Percentiles rank a stretch among this genome's conserved stretches.
Evolutionary conservation across 305 asterid genomes (phyloP).

Genomic region (Fraxinus greggii): DNA sequence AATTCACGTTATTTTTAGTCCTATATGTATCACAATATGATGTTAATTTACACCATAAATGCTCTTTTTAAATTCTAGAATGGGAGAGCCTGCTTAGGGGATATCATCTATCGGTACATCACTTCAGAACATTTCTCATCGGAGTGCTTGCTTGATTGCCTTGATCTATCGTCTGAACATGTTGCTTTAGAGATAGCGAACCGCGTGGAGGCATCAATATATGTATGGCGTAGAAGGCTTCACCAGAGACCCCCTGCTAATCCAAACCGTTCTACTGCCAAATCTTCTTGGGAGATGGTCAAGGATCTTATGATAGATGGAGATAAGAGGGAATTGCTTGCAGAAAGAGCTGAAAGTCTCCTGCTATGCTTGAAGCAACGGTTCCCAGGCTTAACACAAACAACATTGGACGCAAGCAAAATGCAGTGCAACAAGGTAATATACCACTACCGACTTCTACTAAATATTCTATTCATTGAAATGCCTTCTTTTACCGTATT

Average conservation of each 20-base stretch:
- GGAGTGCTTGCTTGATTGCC: constrained; percentile 81
- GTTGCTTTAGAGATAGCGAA: constrained; percentile 83
- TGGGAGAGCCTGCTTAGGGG: constrained; percentile 90
- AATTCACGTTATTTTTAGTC: not conserved
- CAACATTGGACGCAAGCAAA: constrained; percentile 72
- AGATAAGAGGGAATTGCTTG: constrained; percentile 67
- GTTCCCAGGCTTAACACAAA: constrained; percentile 70
- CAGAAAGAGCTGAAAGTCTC: constrained; percentile 80
- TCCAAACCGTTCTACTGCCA: constrained; percentile 47
- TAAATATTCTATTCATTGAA: not conserved
- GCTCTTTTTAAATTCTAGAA: constrained; percentile 38
- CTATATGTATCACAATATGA: not conserved
- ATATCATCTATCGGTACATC: constrained; percentile 75
- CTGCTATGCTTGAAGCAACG: constrained; percentile 63
- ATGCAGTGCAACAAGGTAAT: constrained; percentile 80
- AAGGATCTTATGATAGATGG: constrained; percentile 65
- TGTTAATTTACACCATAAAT: not conserved
- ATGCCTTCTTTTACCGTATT: not conserved
- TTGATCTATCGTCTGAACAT: constrained; percentile 75
- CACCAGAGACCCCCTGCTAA: constrained; percentile 50
- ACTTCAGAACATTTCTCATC: constrained; percentile 82
- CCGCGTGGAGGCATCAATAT: constrained; percentile 79
- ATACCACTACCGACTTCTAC: not conserved
- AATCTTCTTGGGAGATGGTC: constrained; percentile 87
- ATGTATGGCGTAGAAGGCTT: constrained; percentile 63